A percentile compares a stretch with the other conserved stretches of the same genome.
Evolutionary conservation across 2,329 filamentous ascomycete species (phyloP).

Genomic region (Lasiodiplodia citricola): DNA sequence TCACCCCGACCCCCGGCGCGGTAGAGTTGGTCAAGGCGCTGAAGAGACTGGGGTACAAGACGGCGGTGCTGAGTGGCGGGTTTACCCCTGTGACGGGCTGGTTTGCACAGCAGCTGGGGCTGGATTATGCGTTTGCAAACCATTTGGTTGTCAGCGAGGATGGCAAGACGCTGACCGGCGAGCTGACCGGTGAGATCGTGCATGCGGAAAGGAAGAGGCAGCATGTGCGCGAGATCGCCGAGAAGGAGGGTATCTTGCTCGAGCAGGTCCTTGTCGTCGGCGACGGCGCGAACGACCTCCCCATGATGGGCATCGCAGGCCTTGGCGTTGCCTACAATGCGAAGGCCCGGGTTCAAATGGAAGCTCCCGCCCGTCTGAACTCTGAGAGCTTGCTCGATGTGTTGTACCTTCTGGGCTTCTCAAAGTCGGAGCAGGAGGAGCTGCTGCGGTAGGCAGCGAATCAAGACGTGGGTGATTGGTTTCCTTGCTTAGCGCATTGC

Average conservation of each 20-base stretch:
- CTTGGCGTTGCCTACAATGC: conserved; percentile 84
- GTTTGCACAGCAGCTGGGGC: conserved; percentile 78
- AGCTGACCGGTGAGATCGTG: conserved; percentile 74
- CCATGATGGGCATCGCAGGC: conserved; percentile 78
- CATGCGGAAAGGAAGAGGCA: conserved; percentile 77
- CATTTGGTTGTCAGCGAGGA: conserved; percentile 70
- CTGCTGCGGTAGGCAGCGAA: conserved; percentile 39
- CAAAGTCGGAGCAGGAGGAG: conserved; percentile 64
- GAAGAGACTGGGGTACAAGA: conserved; percentile 80
- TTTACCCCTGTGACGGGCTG: conserved; percentile 89
- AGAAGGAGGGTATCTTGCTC: conserved; percentile 67
- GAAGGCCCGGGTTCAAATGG: conserved; percentile 80
- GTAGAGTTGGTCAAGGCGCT: conserved; percentile 74
- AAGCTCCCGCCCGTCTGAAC: conserved; percentile 75
- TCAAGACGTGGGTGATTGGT: neutral
- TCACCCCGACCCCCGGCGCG: conserved; percentile 84
- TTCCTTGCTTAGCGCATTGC: neutral
- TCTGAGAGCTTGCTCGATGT: conserved; percentile 69
- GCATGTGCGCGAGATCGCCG: conserved; percentile 72
- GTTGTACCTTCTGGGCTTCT: conserved; percentile 75
- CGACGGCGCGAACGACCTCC: conserved; percentile 81
- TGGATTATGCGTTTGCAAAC: conserved; percentile 90
- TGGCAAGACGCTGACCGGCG: conserved; percentile 67
- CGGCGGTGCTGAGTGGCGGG: conserved; percentile 89
- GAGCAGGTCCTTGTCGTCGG: conserved; percentile 76